Percentiles rank a stretch among this genome's conserved stretches.
These are phyloP conservation scores for Xylaria sp. DNA, from an alignment of 2,329 filamentous ascomycete genomes.

Conservation along the genomic window DNA sequence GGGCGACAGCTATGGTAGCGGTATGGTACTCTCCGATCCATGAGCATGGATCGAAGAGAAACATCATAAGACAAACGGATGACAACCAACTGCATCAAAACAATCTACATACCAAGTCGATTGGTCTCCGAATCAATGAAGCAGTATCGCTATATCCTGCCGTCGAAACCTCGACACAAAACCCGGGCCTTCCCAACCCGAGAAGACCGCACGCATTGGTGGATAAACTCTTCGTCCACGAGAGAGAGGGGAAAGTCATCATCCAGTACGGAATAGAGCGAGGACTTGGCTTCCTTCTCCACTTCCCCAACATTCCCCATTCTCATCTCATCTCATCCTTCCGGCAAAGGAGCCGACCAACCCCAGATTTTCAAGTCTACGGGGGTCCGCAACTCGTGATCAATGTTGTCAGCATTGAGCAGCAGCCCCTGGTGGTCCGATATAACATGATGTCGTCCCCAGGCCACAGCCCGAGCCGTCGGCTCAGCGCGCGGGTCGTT, in stretches of 20 bases:
- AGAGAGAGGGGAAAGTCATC: too few relatives aligned
- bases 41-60: too few relatives aligned
- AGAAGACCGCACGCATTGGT: conserved; percentile 12
- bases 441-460: conserved; percentile 14
- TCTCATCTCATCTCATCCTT: not conserved
- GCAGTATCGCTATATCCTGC: too few relatives aligned
- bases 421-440: not conserved
- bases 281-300: not conserved
- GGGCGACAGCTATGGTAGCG: too few relatives aligned
- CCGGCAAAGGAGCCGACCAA: not conserved
- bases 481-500: not conserved
- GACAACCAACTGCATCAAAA: too few relatives aligned
- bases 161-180: not conserved
- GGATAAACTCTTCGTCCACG: conserved; percentile 8
- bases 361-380: conserved; percentile 1
- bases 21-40: too few relatives aligned
- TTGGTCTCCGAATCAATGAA: too few relatives aligned
- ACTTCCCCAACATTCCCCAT: conserved; percentile 15
- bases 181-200: not conserved
- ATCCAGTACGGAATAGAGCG: not conserved
- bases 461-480: not conserved
- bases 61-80: too few relatives aligned
- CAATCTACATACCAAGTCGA: too few relatives aligned
- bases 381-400: not conserved
- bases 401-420: not conserved